Evolutionary conservation across 305 asterid species (phyloP).

Genomic region (Fraxinus latifolia): DNA sequence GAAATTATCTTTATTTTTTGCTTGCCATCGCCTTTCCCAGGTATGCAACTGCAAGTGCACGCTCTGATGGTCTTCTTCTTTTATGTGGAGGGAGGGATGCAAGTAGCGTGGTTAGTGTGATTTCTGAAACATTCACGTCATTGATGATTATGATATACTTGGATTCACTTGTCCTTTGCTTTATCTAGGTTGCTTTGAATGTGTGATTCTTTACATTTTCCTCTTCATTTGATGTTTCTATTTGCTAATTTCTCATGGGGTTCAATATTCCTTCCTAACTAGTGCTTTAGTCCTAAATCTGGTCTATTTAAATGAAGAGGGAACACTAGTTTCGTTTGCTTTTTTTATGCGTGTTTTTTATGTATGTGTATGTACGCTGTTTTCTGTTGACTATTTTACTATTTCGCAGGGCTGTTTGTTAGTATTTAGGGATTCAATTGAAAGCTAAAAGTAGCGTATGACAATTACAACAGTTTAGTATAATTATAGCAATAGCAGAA

Average conservation of each 20-base stretch:
- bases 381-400: neutral
- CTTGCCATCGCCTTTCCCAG: conserved; percentile 37
- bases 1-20: neutral
- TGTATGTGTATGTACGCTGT: neutral
- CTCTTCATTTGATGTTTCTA: neutral
- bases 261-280: neutral
- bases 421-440: neutral
- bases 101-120: conserved; percentile 79
- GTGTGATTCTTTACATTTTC: neutral
- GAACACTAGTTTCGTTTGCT: neutral
- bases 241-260: neutral
- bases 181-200: conserved; percentile 3
- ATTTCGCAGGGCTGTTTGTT: neutral
- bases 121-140: conserved; percentile 8
- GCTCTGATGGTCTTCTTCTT: conserved; percentile 99
- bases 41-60: conserved; percentile 99
- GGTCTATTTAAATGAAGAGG: neutral
- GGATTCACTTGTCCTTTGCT: conserved; percentile 12
- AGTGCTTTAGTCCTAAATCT: conserved; percentile 4
- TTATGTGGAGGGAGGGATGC: conserved; percentile 99
- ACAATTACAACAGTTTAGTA: neutral
- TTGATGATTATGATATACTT: neutral
- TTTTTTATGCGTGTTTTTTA: neutral
- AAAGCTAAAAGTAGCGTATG: neutral
- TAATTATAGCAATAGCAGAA: neutral